These are phyloP conservation scores for Boletus semigastroideus DNA, from an alignment of 1,284 basidiomycete genomes.

Conservation along the genomic window DNA sequence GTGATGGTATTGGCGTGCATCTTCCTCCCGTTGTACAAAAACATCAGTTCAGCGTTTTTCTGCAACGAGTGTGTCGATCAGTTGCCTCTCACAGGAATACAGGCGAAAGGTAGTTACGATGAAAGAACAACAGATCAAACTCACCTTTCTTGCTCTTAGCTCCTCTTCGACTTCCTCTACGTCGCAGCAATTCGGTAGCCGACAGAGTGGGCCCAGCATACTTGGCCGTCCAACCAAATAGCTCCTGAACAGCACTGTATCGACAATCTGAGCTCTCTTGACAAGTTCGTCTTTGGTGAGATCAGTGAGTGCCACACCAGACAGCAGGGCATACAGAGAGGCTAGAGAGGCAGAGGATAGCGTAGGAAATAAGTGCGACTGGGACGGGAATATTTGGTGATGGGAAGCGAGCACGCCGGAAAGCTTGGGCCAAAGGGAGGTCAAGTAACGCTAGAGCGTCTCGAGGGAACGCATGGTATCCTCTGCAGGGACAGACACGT, in stretches of 20 bases:
- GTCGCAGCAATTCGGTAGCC: conserved; percentile 96
- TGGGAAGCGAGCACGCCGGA: conserved; percentile 67
- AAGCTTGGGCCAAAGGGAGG: conserved; percentile 85
- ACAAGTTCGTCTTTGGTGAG: conserved; percentile 80
- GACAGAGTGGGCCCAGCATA: conserved; percentile 85
- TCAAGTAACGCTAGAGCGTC: conserved; percentile 70
- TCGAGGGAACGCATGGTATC: conserved; percentile 65
- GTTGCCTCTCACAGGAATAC: too few relatives aligned
- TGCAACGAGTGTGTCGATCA: conserved; percentile 33
- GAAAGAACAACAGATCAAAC: conserved; percentile 15
- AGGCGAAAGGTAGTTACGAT: background rate
- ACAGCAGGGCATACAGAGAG: conserved; percentile 74
- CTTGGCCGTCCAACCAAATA: conserved; percentile 85
- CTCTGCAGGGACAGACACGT: conserved; percentile 38
- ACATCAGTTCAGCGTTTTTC: conserved; percentile 91
- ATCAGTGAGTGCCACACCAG: conserved; percentile 61
- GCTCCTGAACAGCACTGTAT: conserved; percentile 94
- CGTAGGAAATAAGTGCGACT: conserved; percentile 60
- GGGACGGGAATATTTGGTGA: conserved; percentile 64
- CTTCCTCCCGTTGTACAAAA: conserved; percentile 91
- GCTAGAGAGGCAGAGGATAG: conserved; percentile 66
- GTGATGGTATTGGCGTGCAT: conserved; percentile 96
- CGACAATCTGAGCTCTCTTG: conserved; percentile 89
- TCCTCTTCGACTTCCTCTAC: conserved; percentile 93
- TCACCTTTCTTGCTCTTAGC: conserved; percentile 76